Base-by-base conservation (phyloP, 768 basidiomycete genomes). In the Leccinum uliginosum region DNA sequence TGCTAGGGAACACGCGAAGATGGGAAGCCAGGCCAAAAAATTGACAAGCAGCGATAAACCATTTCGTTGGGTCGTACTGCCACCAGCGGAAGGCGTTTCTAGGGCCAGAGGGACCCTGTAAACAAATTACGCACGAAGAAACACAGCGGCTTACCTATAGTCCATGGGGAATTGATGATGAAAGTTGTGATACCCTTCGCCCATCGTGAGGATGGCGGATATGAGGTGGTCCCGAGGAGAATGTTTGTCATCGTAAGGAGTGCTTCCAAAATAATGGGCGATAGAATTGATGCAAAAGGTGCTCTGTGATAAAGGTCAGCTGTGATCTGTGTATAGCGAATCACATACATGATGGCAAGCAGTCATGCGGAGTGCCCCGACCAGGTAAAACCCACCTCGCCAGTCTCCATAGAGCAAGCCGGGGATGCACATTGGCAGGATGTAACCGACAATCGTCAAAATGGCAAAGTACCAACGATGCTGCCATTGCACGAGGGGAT, bases 201-300 rank as follows among this genome's bases (percentile, higher is more conserved):
- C 82, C 71, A 92, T 84, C 4, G 91, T 93, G 56, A 89, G 78
- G 61, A 93, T 76, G 10, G 91, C 91, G 30, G 91, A 92, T 45
- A 93, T 67, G 63, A 92, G 76, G 70, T 88, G 86, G 67, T 93
- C 90, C 27, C 87, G 80, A 44, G 90, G 88, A 32, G 84, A 83
- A 66, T 87, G 80, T 60, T 74, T 84, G 75, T 92, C 89, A 68
- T 93, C 91, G 60, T 92, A 93, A 1, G 91, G 83, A 27, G 89
- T 78, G 49, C 83, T 82, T 34, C 91, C 91, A 48, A 93, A 79
- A 75, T 86, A 91, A 70, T 93, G 91, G 0, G 91, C 91, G 29
- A 93, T 80, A 19, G 91, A 93, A 69, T 93, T 93, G 71, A 93
- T 91, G 67, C 86, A 91, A 72, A 93, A 93, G 1, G 87, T 90